These are phyloP conservation scores for Cicer arietinum DNA, from an alignment of 306 rosid genomes.

Conservation along the genomic window DNA sequence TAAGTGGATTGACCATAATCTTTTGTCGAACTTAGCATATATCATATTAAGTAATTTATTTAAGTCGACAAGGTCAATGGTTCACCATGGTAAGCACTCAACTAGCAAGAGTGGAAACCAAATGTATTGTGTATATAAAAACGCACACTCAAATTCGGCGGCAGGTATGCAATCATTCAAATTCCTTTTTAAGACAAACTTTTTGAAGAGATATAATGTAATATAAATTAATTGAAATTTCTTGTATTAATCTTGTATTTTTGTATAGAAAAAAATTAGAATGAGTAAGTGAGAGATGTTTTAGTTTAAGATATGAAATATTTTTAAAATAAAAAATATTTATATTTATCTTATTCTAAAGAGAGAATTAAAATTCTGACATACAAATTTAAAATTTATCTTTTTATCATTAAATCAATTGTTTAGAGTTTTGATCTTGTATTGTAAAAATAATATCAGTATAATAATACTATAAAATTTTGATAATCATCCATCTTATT, in stretches of 20 bases:
- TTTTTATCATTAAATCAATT: too few species aligned
- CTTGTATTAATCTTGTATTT: background rate
- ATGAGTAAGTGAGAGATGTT: too few species aligned
- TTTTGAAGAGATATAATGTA: background rate
- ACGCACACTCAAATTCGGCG: background rate
- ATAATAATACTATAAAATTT: too few species aligned
- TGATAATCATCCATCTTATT: too few species aligned
- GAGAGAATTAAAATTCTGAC: too few species aligned
- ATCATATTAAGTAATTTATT: background rate
- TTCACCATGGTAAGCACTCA: conserved; percentile 8
- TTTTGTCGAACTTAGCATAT: background rate
- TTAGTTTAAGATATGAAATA: too few species aligned
- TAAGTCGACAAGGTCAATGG: conserved; percentile 15
- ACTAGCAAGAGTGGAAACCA: conserved; percentile 26
- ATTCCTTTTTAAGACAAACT: background rate
- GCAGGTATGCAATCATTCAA: background rate
- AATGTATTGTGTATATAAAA: background rate
- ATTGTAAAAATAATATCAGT: too few species aligned
- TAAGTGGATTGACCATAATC: conserved; percentile 34
- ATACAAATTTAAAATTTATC: too few species aligned
- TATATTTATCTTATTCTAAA: too few species aligned
- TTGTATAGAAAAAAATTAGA: too few species aligned
- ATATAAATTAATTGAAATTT: background rate
- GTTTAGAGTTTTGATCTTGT: too few species aligned
- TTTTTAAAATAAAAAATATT: too few species aligned